phyloP scores from a whole-genome alignment of 2,329 filamentous ascomycete species.

The Aspergillus piperis region DNA sequence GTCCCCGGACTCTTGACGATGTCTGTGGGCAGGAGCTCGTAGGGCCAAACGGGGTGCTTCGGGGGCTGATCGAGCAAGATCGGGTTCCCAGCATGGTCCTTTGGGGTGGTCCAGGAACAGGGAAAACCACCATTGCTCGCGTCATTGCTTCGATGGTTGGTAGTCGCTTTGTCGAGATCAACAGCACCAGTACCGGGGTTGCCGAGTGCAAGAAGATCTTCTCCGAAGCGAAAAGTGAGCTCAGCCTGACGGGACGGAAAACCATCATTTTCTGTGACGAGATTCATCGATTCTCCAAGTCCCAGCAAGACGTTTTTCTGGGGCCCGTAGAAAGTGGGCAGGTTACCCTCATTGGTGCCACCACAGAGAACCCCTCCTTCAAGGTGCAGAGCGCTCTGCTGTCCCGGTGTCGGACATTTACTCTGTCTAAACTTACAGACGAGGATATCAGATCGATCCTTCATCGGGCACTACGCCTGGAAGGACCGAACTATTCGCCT shows the following conservation, averaged over 20 bases:
- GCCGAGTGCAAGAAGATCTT: slow-evolving; percentile 93
- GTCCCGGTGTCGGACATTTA: slow-evolving; percentile 88
- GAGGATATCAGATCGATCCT: slow-evolving; percentile 74
- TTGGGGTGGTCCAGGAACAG: slow-evolving; percentile 60
- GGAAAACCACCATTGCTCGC: slow-evolving; percentile 73
- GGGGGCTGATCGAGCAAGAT: slow-evolving; percentile 81
- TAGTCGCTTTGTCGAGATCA: slow-evolving; percentile 90
- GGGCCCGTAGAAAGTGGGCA: slow-evolving; percentile 88
- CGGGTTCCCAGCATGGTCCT: slow-evolving; percentile 92
- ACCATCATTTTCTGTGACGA: slow-evolving; percentile 98
- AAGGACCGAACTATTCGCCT: slow-evolving; percentile 55
- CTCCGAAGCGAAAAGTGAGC: slow-evolving; percentile 76
- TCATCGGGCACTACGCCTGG: slow-evolving; percentile 68
- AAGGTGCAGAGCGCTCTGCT: slow-evolving; percentile 85
- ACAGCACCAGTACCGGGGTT: slow-evolving; percentile 85
- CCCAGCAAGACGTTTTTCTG: slow-evolving; percentile 92
- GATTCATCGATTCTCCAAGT: slow-evolving; percentile 87
- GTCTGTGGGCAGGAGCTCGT: slow-evolving; percentile 92
- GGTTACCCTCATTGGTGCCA: slow-evolving; percentile 90
- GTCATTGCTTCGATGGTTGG: slow-evolving; percentile 82
- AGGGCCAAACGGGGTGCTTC: slow-evolving; percentile 77
- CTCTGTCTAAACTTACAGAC: slow-evolving; percentile 71
- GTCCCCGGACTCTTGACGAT: slow-evolving; percentile 78
- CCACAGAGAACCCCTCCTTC: slow-evolving; percentile 96
- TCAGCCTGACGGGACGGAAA: slow-evolving; percentile 77